These are phyloP conservation scores for Sugiyamaella qingdaonensis DNA, from an alignment of 805 yeast species.

Conservation along the genomic window DNA sequence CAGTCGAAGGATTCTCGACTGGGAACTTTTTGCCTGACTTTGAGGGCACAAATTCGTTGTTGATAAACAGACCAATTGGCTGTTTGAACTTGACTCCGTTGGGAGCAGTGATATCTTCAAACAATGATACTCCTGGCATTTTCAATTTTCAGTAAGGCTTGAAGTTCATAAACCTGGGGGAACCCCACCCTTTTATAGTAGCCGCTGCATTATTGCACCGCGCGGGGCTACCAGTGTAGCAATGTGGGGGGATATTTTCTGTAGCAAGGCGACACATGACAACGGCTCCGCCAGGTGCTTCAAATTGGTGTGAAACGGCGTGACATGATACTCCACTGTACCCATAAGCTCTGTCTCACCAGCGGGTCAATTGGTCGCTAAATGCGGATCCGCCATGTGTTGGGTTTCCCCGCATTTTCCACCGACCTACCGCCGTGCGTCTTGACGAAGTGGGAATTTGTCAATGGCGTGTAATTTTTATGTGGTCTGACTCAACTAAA, in stretches of 20 bases:
- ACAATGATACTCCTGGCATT: constrained; percentile 1
- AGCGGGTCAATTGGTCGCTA: too few species aligned
- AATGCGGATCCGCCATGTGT: background rate
- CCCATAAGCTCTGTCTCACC: too few species aligned
- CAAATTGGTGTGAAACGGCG: too few species aligned
- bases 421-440: too few species aligned
- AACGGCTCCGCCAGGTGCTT: too few species aligned
- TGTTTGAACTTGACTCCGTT: constrained; percentile 64
- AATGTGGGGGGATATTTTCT: background rate
- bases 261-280: too few species aligned
- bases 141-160: background rate
- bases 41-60: constrained; percentile 70
- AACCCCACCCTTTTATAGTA: background rate
- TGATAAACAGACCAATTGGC: constrained; percentile 87
- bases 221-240: constrained; percentile 1
- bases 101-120: constrained; percentile 34
- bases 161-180: background rate
- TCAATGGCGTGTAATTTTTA: too few species aligned
- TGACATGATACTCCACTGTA: too few species aligned
- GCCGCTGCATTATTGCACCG: constrained; percentile 5
- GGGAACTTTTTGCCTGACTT: constrained; percentile 52
- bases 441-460: too few species aligned
- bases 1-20: constrained; percentile 39
- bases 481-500: too few species aligned
- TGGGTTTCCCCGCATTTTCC: background rate